phyloP scores from a whole-genome alignment of 306 rosid genomes.

The Lithocarpus polystachyus region DNA sequence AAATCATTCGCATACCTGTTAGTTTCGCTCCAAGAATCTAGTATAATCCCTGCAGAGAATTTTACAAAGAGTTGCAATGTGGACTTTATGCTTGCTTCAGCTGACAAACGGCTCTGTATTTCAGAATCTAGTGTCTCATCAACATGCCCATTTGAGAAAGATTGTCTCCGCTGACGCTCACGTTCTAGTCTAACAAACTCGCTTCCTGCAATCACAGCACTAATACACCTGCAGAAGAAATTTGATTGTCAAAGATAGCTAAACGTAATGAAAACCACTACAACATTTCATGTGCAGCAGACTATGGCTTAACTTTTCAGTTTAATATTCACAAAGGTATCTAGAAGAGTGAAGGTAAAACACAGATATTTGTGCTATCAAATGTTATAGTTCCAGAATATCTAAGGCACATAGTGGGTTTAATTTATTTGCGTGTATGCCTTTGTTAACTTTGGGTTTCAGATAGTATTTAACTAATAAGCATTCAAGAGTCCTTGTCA shows the following conservation, averaged over 20 bases:
- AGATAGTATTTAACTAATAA: not conserved
- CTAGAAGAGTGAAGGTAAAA: conserved; percentile 8
- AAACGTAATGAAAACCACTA: not conserved
- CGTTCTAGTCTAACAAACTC: conserved; percentile 91
- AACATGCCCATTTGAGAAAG: conserved; percentile 68
- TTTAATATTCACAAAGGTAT: conserved; percentile 11
- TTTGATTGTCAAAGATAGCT: conserved; percentile 12
- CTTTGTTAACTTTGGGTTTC: not conserved
- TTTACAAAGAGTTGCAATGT: conserved; percentile 87
- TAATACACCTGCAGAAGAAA: conserved; percentile 71
- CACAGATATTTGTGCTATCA: not conserved
- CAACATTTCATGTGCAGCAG: not conserved
- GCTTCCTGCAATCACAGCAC: conserved; percentile 90
- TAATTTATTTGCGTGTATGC: not conserved
- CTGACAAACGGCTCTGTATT: conserved; percentile 53
- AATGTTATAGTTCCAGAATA: not conserved
- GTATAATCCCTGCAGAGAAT: conserved; percentile 70
- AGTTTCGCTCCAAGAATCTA: conserved; percentile 86
- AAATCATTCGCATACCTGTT: conserved; percentile 45
- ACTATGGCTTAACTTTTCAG: conserved; percentile 1
- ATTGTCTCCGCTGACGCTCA: conserved; percentile 63
- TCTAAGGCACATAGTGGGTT: not conserved
- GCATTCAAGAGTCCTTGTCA: not conserved
- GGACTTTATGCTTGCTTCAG: conserved; percentile 83
- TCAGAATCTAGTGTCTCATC: conserved; percentile 58